Evolutionary conservation across 768 basidiomycete genomes (phyloP), one percentile per base, ranked within the genome.

Genomic region (Rhodotorula graminis): DNA sequence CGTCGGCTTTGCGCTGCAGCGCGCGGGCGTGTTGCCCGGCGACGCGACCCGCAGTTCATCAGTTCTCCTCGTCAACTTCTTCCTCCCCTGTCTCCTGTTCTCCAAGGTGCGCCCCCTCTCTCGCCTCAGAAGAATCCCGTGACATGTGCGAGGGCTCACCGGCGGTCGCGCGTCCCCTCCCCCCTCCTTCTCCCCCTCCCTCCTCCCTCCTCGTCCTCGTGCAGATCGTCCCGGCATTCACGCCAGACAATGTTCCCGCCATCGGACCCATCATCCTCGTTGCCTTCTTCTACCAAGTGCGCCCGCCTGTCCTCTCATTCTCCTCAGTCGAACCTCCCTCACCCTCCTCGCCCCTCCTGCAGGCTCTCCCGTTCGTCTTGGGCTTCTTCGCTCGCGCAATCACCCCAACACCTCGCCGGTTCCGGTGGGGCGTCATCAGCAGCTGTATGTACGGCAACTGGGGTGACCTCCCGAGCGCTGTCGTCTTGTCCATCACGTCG

Each of bases 401-500:
- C 11, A 59, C 58, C 37, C 33, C 33, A 40, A 59, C 40, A 5
- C 58, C 58, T 16, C 58, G 58, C 8, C 37, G 40, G 4, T 59
- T 42, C 37, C 40, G 58, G 2, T 27, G 27, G 18, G 58, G 58
- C 40, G 18, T 42, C 14, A 6, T 59, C 23, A 16, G 23, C 21
- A 2, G 25, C 9, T 59, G 42, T n/a, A 42, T n/a, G 58, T 59
- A 29, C 44, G 33, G 57, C 44, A 40, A n/a, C 14, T 33, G 60
- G 67, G 70, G 56, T 25, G 63, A 60, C 59, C n/a, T 75, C 25
- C 52, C 90, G 5, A 89, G 85, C 0, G 84, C 88, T 2, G 86
- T 91, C 5, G 81, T 88, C 21, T 82, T 88, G 82, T 87, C 87
- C 62, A 83, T 91, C 42, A 87, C 86, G 14, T 85, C 84, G 4